Base-by-base conservation (phyloP, 257 asterid genomes). In the Pogostemon cablin region DNA sequence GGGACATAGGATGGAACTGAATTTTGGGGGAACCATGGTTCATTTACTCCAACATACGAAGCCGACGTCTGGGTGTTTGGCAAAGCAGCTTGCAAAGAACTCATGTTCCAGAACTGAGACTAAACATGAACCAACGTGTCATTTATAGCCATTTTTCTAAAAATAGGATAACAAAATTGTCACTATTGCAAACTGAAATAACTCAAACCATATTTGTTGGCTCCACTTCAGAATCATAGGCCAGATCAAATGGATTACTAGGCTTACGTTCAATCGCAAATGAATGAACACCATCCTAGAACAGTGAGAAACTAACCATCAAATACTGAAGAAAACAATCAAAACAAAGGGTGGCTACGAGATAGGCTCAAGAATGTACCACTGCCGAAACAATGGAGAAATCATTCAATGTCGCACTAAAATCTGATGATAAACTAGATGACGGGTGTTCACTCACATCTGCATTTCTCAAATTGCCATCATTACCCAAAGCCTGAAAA, bases 181-280 rank as follows among this genome's bases (percentile, higher is more conserved):
- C 25, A 20, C 25, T 20, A 20, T 35, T 41, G 39, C 49, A 59
- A 7, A 53, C 38, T 43, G 8, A 72, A 34, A 61, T n/a, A 74
- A 60, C 68, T 62, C 84, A 40, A 87, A 93, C 98, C 88, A 50
- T 76, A 75, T 79, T 62, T 61, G 74, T 82, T 65, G 85, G 65
- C 82, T 85, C 91, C 70, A 74, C 65, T 76, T 72, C 79, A 65
- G 87, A 72, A 78, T 87, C 93, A 72, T 58, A 82, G 40, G 96
- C 93, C 62, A 88, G 82, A 81, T 93, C 96, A 82, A 93, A 93
- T 64, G 97, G 98, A 81, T 93, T 93, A 72, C 62, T 70, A 69
- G 88, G 81, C 78, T 78, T 85, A 43, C 47, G 73, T 79, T 80
- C 82, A 64, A 72, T 53, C 57, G 79, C 79, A 81, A 76, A 71